Conservation (phyloP, 306 rosid species). For the Sindora glabra region DNA sequence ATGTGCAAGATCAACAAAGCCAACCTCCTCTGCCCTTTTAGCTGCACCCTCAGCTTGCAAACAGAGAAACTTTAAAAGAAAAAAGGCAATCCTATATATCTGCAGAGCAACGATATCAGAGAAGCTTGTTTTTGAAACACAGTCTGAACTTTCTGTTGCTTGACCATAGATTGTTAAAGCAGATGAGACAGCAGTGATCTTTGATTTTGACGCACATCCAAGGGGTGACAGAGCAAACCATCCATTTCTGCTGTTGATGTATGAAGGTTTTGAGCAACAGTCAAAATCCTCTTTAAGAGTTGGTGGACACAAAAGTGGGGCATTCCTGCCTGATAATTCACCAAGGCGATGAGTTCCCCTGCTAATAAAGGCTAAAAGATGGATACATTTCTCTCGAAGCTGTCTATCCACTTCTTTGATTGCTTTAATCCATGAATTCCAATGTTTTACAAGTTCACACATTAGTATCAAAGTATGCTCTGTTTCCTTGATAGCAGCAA, state of each 20-base stretch:
- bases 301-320: constrained; percentile 72
- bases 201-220: constrained; percentile 54
- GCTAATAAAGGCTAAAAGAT: constrained; percentile 88
- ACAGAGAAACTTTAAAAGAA: constrained; percentile 75
- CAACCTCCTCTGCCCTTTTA: constrained; percentile 85
- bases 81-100: constrained; percentile 62
- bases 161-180: constrained; percentile 35
- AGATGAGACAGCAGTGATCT: constrained; percentile 44
- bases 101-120: constrained; percentile 71
- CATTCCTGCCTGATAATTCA: constrained; percentile 38
- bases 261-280: constrained; percentile 53
- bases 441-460: constrained; percentile 79
- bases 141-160: constrained; percentile 31
- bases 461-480: constrained; percentile 75
- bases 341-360: constrained; percentile 62
- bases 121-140: constrained; percentile 47
- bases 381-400: constrained; percentile 85
- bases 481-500: constrained; percentile 63
- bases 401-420: constrained; percentile 59
- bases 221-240: constrained; percentile 84
- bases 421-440: constrained; percentile 75
- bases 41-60: constrained; percentile 93
- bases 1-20: constrained; percentile 84
- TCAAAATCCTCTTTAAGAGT: constrained; percentile 73
- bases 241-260: constrained; percentile 59